phyloP scores from a whole-genome alignment of 1,139 yeast species.

The Trichomonascaceae sp. region DNA sequence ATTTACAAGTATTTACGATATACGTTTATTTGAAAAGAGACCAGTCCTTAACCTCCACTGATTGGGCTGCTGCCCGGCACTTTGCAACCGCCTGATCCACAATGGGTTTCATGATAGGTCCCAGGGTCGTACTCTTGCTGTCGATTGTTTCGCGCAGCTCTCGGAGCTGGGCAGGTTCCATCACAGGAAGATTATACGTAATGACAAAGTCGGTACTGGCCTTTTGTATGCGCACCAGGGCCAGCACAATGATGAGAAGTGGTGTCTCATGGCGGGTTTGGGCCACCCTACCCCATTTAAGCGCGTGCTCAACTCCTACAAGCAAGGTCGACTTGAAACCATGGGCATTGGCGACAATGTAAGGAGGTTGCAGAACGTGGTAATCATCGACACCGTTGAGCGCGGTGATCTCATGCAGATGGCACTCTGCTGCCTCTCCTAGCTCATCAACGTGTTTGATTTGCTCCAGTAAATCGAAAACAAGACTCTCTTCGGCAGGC shows the following conservation, averaged over 20 bases:
- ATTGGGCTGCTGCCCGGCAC: too few relatives aligned
- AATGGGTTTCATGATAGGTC: too few relatives aligned
- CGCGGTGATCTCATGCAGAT: conserved; percentile 30
- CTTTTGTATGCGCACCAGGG: conserved; percentile 37
- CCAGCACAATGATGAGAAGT: conserved; percentile 30
- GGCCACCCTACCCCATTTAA: conserved; percentile 38
- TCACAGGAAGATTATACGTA: conserved; percentile 44
- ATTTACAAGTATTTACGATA: too few relatives aligned
- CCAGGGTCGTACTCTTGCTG: too few relatives aligned
- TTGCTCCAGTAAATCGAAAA: conserved; percentile 58
- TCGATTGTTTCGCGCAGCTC: conserved; percentile 22
- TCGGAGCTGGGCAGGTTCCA: conserved; percentile 2
- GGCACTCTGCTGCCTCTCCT: conserved; percentile 28
- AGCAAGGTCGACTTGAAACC: too few relatives aligned
- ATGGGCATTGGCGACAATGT: too few relatives aligned
- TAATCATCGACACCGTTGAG: conserved; percentile 26
- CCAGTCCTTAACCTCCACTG: too few relatives aligned
- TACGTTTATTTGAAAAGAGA: too few relatives aligned
- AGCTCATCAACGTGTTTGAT: conserved; percentile 31
- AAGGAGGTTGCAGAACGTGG: too few relatives aligned
- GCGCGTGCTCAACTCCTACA: conserved; percentile 27
- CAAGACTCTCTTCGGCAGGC: conserved; percentile 43
- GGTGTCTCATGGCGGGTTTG: conserved; percentile 2
- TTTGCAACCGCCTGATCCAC: too few relatives aligned
- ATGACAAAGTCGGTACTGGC: conserved; percentile 51